Evolutionary conservation across 2,329 filamentous ascomycete genomes (phyloP).

Genomic region (Fusarium neocosmosporiellum): DNA sequence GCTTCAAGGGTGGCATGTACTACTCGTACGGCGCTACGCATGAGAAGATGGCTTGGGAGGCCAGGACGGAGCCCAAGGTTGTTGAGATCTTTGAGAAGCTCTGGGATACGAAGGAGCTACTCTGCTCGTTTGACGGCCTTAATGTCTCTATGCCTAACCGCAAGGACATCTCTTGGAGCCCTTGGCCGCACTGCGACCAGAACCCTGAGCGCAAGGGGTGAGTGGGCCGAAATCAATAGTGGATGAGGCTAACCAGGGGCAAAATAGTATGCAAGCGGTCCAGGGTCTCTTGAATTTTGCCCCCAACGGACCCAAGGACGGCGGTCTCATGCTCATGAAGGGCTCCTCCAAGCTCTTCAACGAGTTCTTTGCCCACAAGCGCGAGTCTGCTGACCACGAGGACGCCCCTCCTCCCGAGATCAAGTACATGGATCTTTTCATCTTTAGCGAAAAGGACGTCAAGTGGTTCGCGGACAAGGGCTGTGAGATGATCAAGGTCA

Average conservation of each 20-base stretch:
- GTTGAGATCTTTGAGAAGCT: slow-evolving; percentile 59
- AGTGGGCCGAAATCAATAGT: not conserved
- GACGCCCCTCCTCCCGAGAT: slow-evolving; percentile 49
- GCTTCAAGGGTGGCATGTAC: slow-evolving; percentile 58
- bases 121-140: slow-evolving; percentile 57
- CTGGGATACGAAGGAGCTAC: slow-evolving; percentile 57
- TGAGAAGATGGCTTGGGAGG: slow-evolving; percentile 60
- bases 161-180: slow-evolving; percentile 44
- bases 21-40: slow-evolving; percentile 59
- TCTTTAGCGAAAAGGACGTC: slow-evolving; percentile 48
- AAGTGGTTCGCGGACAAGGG: slow-evolving; percentile 50
- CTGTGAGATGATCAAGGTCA: slow-evolving; percentile 50
- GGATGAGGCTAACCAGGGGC: not conserved
- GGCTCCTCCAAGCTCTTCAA: slow-evolving; percentile 44
- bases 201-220: slow-evolving; percentile 47
- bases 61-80: slow-evolving; percentile 60
- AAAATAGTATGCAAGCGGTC: slow-evolving; percentile 55
- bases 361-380: slow-evolving; percentile 49
- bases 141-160: slow-evolving; percentile 56
- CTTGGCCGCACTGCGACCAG: slow-evolving; percentile 39
- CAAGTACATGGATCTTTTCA: slow-evolving; percentile 47
- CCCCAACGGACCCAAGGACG: slow-evolving; percentile 49
- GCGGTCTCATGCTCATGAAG: slow-evolving; percentile 48
- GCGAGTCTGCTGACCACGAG: slow-evolving; percentile 47
- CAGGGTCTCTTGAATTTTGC: slow-evolving; percentile 61